phyloP scores from a whole-genome alignment of 176 grass and related monocot genomes.

The Guadua angustifolia region DNA sequence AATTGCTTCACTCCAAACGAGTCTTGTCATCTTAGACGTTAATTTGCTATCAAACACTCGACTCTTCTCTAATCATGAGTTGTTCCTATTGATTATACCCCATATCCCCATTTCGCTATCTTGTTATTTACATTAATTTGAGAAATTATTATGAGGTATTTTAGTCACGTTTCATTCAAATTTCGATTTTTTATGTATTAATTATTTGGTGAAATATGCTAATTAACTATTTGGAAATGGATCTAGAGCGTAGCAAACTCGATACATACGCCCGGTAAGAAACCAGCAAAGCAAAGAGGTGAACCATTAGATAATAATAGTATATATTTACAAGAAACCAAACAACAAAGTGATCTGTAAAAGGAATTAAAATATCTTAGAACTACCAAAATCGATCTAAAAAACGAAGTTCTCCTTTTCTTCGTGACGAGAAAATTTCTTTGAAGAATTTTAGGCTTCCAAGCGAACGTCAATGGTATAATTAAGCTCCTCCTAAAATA shows the following conservation, averaged over 20 bases:
- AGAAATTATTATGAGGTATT: neutral
- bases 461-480: neutral
- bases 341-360: neutral
- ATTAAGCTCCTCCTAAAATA: neutral
- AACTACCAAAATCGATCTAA: neutral
- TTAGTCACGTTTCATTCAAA: neutral
- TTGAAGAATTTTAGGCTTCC: neutral
- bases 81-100: neutral
- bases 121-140: neutral
- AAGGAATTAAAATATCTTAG: neutral
- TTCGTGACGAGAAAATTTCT: neutral
- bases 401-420: neutral
- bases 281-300: neutral
- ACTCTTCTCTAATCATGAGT: neutral
- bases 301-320: neutral
- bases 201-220: neutral
- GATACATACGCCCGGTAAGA: neutral
- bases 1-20: neutral
- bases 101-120: neutral
- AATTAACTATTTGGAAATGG: neutral
- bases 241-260: neutral
- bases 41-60: neutral
- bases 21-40: neutral
- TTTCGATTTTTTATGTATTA: neutral
- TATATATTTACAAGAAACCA: neutral